A percentile compares a stretch with the other conserved stretches of the same genome.
Evolutionary conservation across 2,329 filamentous ascomycete genomes (phyloP).

Genomic region (Apiospora sp.): DNA sequence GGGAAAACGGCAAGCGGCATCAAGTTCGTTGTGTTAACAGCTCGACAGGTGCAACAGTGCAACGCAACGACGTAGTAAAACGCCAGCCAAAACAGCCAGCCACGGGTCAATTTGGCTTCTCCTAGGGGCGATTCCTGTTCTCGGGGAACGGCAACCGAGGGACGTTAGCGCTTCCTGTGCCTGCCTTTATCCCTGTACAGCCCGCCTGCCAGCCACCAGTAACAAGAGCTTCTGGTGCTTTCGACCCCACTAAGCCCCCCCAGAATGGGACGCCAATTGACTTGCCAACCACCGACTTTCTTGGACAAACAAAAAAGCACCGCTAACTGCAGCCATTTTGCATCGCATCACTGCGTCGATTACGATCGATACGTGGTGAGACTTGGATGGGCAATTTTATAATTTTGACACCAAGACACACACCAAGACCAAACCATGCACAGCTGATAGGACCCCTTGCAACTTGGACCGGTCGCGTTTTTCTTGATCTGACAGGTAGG

Average conservation of each 20-base stretch:
- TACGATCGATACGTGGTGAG: slow-evolving; percentile 14
- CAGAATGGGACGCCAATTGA: slow-evolving; percentile 1
- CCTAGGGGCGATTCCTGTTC: background rate
- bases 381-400: slow-evolving; percentile 12
- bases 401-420: background rate
- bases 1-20: background rate
- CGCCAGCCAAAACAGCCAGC: slow-evolving; percentile 8
- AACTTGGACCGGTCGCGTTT: background rate
- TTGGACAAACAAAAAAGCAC: background rate
- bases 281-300: slow-evolving; percentile 15
- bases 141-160: slow-evolving; percentile 6
- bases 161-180: background rate
- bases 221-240: background rate
- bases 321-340: background rate
- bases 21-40: background rate
- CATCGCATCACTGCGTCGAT: slow-evolving; percentile 12
- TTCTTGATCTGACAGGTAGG: background rate
- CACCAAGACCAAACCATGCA: background rate
- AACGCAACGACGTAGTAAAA: background rate
- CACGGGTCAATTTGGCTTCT: background rate
- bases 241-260: background rate
- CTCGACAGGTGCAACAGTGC: background rate
- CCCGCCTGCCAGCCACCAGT: background rate
- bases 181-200: background rate
- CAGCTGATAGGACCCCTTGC: background rate